Evolutionary conservation across 352 stramenopile genomes (phyloP).

Genomic region (Phytophthora multivora): DNA sequence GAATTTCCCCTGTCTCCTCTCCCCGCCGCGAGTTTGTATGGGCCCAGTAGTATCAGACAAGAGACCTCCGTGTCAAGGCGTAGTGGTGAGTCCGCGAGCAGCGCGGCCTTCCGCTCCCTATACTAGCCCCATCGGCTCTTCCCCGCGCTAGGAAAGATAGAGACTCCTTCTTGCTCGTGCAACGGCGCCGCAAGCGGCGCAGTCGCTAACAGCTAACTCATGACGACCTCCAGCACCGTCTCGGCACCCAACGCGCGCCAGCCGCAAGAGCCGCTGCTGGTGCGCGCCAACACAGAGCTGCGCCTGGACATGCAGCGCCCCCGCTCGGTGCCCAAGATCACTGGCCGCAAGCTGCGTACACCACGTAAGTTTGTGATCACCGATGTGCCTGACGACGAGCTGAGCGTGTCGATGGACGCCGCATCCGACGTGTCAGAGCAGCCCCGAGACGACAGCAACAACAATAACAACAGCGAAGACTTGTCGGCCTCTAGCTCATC

Average conservation of each 20-base stretch:
- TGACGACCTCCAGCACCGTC: conserved; percentile 39
- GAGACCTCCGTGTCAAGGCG: conserved; percentile 28
- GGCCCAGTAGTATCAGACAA: conserved; percentile 39
- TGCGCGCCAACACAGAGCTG: conserved; percentile 18
- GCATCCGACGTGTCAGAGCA: conserved; percentile 9
- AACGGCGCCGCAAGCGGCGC: conserved; percentile 3
- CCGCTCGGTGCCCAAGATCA: conserved; percentile 55
- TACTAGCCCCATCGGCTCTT: conserved; percentile 1
- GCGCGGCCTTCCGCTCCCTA: conserved; percentile 4
- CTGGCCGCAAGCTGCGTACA: conserved; percentile 55
- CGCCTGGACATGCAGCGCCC: conserved; percentile 25
- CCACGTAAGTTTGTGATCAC: conserved; percentile 77
- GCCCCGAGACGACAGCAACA: conserved; percentile 14
- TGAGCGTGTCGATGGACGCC: conserved; percentile 10
- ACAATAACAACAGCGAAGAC: conserved; percentile 26
- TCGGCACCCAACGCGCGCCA: conserved; percentile 9
- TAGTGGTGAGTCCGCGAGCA: conserved; percentile 8
- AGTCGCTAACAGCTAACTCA: conserved; percentile 8
- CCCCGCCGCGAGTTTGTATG: conserved; percentile 25
- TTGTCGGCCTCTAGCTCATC: conserved; percentile 21
- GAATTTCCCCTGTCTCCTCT: conserved; percentile 17
- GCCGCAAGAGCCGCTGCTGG: conserved; percentile 8
- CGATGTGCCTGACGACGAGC: conserved; percentile 62
- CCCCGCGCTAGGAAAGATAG: conserved; percentile 16
- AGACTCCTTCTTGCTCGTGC: background rate